Evolutionary conservation across 108 stramenopile genomes (phyloP).

Genomic region (Fragilariopsis cylindrus): DNA sequence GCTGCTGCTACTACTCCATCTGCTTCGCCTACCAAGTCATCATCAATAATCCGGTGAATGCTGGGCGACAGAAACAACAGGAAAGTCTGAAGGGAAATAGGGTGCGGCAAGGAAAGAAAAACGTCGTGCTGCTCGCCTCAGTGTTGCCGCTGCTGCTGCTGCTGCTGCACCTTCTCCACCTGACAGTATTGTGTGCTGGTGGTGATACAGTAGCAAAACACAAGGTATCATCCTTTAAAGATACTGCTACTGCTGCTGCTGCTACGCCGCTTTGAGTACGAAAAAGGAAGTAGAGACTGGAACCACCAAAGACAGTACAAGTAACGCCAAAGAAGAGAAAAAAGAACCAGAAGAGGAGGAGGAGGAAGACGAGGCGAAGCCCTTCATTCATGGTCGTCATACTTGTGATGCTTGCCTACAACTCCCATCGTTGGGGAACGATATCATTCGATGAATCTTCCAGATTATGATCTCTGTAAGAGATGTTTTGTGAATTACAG

Average conservation of each 20-base stretch:
- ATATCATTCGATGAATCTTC: constrained; percentile 76
- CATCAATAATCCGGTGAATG: background rate
- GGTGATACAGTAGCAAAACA: no score
- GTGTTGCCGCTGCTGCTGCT: background rate
- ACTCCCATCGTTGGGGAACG: constrained; percentile 84
- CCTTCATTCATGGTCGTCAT: constrained; percentile 84
- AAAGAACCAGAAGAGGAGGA: background rate
- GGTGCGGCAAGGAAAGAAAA: no score
- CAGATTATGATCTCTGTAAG: constrained; percentile 84
- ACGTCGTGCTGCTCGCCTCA: no score
- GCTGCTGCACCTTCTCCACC: background rate
- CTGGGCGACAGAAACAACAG: background rate
- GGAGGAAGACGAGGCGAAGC: constrained; percentile 23
- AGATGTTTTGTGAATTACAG: constrained; percentile 65
- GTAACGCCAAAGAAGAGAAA: background rate
- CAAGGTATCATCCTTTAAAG: no score
- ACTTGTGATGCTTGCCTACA: constrained; percentile 84
- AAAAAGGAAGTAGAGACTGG: background rate
- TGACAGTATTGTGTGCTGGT: no score
- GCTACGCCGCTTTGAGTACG: background rate
- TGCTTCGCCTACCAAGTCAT: background rate
- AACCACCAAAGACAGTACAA: no score
- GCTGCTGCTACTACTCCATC: constrained; percentile 1
- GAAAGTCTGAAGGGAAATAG: no score
- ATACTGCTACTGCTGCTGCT: background rate